phyloP scores from a whole-genome alignment of 495 filamentous ascomycete genomes.

The Barbatosphaeria neglecta region DNA sequence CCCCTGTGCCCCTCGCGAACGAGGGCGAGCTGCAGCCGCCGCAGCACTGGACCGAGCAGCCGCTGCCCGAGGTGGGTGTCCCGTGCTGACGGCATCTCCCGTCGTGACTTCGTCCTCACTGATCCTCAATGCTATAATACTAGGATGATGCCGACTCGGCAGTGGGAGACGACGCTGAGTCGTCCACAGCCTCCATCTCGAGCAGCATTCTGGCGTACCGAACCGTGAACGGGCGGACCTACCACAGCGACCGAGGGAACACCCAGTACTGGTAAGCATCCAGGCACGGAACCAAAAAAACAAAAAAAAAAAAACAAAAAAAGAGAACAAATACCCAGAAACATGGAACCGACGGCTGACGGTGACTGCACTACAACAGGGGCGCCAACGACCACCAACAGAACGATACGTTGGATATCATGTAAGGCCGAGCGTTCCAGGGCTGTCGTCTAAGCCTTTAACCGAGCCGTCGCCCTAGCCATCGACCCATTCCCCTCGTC shows the following conservation, averaged over 20 bases:
- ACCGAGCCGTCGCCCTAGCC: no score
- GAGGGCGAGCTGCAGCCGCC: not conserved
- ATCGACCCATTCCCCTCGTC: not conserved
- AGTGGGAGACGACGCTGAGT: slow-evolving; percentile 14
- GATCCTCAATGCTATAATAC: not conserved
- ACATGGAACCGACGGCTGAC: not conserved
- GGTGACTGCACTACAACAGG: not conserved
- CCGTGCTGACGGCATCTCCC: not conserved
- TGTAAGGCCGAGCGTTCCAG: slow-evolving; percentile 5
- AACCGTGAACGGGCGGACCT: slow-evolving; percentile 4
- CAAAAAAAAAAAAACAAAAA: not conserved
- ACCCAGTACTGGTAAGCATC: not conserved
- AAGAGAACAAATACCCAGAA: not conserved
- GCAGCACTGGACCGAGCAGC: not conserved
- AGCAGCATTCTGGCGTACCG: slow-evolving; percentile 15
- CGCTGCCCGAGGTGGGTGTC: not conserved
- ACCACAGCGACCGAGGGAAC: slow-evolving; percentile 3
- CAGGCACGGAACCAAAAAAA: not conserved
- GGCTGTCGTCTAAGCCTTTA: no score
- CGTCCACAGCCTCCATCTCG: slow-evolving; percentile 20
- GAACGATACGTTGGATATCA: slow-evolving; percentile 20
- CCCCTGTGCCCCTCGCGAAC: not conserved
- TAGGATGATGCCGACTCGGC: slow-evolving; percentile 17
- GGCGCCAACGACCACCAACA: slow-evolving; percentile 25
- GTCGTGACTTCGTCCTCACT: not conserved